These are phyloP conservation scores for Fusarium oligoseptatum DNA, from an alignment of 2,329 filamentous ascomycete genomes.

Conservation along the genomic window DNA sequence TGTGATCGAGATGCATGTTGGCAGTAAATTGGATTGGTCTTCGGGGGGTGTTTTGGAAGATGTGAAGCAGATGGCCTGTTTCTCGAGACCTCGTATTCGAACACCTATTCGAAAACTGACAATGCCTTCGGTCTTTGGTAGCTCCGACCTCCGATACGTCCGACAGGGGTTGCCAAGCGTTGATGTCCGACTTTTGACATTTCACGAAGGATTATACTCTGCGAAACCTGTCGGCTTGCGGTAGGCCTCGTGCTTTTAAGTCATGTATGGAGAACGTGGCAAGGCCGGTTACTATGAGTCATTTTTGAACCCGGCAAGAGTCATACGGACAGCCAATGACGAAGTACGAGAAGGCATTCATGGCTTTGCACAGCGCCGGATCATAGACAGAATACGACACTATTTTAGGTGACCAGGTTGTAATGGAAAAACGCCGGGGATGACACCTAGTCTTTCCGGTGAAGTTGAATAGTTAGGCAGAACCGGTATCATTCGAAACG, in stretches of 20 bases:
- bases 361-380: neutral
- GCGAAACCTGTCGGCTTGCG: accelerated
- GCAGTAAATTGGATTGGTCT: neutral
- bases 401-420: neutral
- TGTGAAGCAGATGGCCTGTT: neutral
- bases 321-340: neutral
- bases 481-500: neutral
- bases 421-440: too few species aligned
- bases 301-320: neutral
- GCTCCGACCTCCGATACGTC: neutral
- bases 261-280: neutral
- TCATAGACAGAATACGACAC: neutral
- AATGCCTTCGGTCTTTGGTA: neutral
- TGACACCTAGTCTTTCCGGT: neutral
- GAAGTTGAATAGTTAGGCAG: neutral
- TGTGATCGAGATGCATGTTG: neutral
- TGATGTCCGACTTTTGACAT: neutral
- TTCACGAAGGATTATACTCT: neutral
- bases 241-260: neutral
- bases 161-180: neutral
- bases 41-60: neutral
- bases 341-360: neutral
- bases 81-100: neutral
- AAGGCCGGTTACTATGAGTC: neutral
- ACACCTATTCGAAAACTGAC: neutral